A percentile compares a stretch with the other conserved stretches of the same genome.
phyloP scores from a whole-genome alignment of 371 early-diverging fungal genomes.

The Rhizopus arrhizus region DNA sequence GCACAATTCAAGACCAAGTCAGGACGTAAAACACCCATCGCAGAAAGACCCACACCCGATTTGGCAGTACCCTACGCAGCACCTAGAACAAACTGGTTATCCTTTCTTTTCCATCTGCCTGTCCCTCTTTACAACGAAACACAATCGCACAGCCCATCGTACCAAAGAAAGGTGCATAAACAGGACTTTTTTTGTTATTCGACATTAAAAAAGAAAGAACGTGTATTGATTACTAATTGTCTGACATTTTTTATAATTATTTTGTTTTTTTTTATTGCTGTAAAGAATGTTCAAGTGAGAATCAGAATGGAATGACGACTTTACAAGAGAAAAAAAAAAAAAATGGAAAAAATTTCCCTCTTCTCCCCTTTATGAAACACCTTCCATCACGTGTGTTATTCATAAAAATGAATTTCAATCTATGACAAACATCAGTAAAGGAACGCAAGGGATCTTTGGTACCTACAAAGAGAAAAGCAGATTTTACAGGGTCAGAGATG shows the following conservation, averaged over 20 bases:
- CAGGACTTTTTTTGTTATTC: slow-evolving; percentile 67
- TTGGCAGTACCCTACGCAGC: slow-evolving; percentile 98
- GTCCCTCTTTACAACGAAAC: slow-evolving; percentile 81
- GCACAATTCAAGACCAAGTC: slow-evolving; percentile 92
- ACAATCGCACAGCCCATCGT: slow-evolving; percentile 94
- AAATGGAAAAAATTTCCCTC: background rate
- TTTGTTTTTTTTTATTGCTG: background rate
- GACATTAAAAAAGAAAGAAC: background rate
- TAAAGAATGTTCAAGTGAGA: background rate
- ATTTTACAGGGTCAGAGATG: slow-evolving; percentile 49
- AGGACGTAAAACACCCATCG: slow-evolving; percentile 92
- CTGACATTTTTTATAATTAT: background rate
- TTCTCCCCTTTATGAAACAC: background rate
- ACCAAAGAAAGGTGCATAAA: slow-evolving; percentile 94
- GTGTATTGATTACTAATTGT: background rate
- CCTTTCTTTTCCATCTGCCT: background rate
- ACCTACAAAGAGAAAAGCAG: slow-evolving; percentile 56
- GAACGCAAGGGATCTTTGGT: background rate
- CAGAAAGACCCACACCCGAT: slow-evolving; percentile 92
- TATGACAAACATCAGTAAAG: slow-evolving; percentile 4
- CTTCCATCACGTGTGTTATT: slow-evolving; percentile 7
- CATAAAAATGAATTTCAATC: slow-evolving; percentile 36
- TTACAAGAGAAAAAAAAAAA: background rate
- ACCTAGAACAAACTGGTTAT: slow-evolving; percentile 39
- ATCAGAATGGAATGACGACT: background rate